phyloP scores from a whole-genome alignment of 495 filamentous ascomycete species.

The Tuber calosporum region DNA sequence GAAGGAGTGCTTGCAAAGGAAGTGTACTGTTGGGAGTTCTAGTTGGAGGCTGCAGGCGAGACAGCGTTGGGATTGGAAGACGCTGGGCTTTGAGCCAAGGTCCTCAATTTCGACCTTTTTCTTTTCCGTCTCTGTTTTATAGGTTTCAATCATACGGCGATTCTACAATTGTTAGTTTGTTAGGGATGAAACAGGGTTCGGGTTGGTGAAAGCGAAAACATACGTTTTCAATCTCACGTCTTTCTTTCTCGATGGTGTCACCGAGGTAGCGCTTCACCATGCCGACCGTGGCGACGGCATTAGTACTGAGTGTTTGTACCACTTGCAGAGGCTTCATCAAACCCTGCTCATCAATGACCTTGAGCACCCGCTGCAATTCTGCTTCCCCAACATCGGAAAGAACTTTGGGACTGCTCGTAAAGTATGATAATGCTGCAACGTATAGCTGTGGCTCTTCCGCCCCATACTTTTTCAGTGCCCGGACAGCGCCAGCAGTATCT shows the following conservation, averaged over 20 bases:
- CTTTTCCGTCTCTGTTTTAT: constrained; percentile 73
- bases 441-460: constrained; percentile 88
- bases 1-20: constrained; percentile 92
- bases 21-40: constrained; percentile 85
- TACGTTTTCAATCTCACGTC: constrained; percentile 68
- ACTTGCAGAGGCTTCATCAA: constrained; percentile 96
- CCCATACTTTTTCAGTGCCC: constrained; percentile 83
- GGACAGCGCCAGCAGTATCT: constrained; percentile 82
- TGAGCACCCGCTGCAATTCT: constrained; percentile 69
- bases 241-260: constrained; percentile 78
- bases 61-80: constrained; percentile 87
- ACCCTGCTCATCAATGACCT: constrained; percentile 78
- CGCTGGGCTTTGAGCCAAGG: constrained; percentile 66
- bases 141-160: constrained; percentile 70
- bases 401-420: constrained; percentile 73
- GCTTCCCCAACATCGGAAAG: constrained; percentile 81
- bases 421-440: constrained; percentile 84
- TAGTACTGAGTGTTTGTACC: constrained; percentile 80
- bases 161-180: constrained; percentile 51
- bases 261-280: constrained; percentile 90
- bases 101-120: constrained; percentile 71
- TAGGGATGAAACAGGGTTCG: neutral
- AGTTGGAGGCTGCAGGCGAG: constrained; percentile 65
- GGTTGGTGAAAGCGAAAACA: constrained; percentile 16
- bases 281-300: constrained; percentile 89